Conservation (phyloP, 164 flowering plant species). For the Piper longum region DNA sequence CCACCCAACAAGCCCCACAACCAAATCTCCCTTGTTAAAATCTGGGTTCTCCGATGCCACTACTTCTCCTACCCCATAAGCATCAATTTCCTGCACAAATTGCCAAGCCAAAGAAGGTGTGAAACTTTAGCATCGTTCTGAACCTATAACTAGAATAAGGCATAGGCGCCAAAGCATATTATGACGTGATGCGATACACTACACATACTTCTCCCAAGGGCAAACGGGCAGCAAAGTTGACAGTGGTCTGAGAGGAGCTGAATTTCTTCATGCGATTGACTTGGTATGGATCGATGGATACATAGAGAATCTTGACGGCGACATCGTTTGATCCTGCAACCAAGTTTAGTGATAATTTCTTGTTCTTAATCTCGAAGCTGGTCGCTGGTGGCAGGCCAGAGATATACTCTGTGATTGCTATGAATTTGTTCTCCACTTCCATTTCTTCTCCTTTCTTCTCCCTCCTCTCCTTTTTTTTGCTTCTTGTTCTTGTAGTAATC, state of each 20-base stretch:
- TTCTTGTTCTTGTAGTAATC: no score
- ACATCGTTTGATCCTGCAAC: slow-evolving; percentile 23
- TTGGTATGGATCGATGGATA: slow-evolving; percentile 77
- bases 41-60: slow-evolving; percentile 43
- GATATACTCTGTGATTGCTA: slow-evolving; percentile 25
- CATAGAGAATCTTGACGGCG: slow-evolving; percentile 40
- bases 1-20: slow-evolving; percentile 44
- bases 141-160: no score
- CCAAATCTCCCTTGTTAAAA: slow-evolving; percentile 47
- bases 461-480: background rate
- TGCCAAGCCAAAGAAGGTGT: background rate
- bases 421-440: slow-evolving; percentile 43
- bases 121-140: no score
- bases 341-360: slow-evolving; percentile 9
- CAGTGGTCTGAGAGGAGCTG: slow-evolving; percentile 34
- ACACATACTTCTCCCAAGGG: slow-evolving; percentile 36
- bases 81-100: slow-evolving; percentile 29
- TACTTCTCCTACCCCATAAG: slow-evolving; percentile 54
- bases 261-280: slow-evolving; percentile 52
- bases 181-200: background rate
- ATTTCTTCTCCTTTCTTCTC: slow-evolving; percentile 8
- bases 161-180: background rate
- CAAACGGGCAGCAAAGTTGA: slow-evolving; percentile 13
- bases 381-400: slow-evolving; percentile 38
- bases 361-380: slow-evolving; percentile 36